A percentile compares a stretch with the other conserved stretches of the same genome.
These are phyloP conservation scores for Trichoderma breve DNA, from an alignment of 2,329 filamentous ascomycete genomes.

Conservation along the genomic window DNA sequence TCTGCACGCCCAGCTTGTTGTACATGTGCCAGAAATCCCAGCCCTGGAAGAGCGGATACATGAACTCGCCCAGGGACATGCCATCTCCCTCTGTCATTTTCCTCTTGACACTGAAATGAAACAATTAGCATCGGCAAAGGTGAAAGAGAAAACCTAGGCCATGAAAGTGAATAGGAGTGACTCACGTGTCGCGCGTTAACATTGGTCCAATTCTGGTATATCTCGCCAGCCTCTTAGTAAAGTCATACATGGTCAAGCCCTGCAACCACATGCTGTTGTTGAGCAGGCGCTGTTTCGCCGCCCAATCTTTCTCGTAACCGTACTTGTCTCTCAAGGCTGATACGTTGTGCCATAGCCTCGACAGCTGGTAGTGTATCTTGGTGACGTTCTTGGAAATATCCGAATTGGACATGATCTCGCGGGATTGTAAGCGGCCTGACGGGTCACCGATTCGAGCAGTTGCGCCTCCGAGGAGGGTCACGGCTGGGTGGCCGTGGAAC, in stretches of 20 bases:
- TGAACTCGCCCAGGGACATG: conserved; percentile 92
- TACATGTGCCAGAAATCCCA: conserved; percentile 97
- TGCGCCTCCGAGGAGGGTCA: conserved; percentile 69
- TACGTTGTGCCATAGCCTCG: conserved; percentile 72
- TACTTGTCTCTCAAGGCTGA: conserved; percentile 63
- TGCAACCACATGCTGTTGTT: conserved; percentile 89
- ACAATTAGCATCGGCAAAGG: conserved; percentile 23
- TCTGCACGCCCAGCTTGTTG: conserved; percentile 61
- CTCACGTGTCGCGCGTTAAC: conserved; percentile 83
- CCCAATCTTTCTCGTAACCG: conserved; percentile 61
- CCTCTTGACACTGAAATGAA: conserved; percentile 60
- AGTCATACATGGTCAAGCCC: conserved; percentile 67
- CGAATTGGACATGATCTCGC: conserved; percentile 51
- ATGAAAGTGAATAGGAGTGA: conserved; percentile 25
- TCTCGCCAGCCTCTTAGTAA: conserved; percentile 71
- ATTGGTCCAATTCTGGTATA: conserved; percentile 79
- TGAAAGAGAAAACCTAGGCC: background rate
- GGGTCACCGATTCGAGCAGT: conserved; percentile 80
- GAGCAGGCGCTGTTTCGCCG: conserved; percentile 64
- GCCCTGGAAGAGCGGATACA: conserved; percentile 87
- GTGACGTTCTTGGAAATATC: conserved; percentile 62
- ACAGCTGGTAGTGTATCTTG: conserved; percentile 67
- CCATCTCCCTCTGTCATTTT: conserved; percentile 83
- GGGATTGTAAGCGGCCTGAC: conserved; percentile 63
- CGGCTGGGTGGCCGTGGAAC: conserved; percentile 66